Percentiles rank a stretch among this genome's conserved stretches.
phyloP scores from a whole-genome alignment of 257 asterid species.

The Salvia miltiorrhiza region DNA sequence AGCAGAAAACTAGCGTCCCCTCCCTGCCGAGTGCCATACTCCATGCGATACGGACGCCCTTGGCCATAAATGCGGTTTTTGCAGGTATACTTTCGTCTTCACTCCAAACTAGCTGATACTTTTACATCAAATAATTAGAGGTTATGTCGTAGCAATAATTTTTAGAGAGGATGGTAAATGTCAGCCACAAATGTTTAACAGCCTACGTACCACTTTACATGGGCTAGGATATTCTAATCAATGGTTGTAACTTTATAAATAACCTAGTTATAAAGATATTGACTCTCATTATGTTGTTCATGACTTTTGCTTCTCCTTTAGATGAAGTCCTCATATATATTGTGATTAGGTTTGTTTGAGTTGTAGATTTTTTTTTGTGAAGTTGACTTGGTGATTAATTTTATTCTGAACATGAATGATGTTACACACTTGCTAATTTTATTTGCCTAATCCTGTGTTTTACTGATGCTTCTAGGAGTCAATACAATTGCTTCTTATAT shows the following conservation, averaged over 20 bases:
- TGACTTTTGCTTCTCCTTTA: background rate
- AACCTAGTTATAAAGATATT: too few relatives aligned
- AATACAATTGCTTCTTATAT: constrained; percentile 72
- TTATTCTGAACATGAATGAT: background rate
- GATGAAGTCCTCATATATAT: background rate
- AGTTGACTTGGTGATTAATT: background rate
- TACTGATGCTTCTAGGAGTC: constrained; percentile 43
- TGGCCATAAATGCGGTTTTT: constrained; percentile 60
- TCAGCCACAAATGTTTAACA: background rate
- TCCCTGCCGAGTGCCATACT: constrained; percentile 56
- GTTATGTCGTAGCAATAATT: background rate
- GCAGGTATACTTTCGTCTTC: constrained; percentile 52
- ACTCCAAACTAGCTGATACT: background rate
- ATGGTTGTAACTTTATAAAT: background rate
- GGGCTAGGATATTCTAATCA: background rate
- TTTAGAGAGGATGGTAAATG: background rate
- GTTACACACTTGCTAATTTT: background rate
- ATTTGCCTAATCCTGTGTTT: background rate
- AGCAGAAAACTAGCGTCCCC: constrained; percentile 37
- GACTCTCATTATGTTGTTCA: too few relatives aligned
- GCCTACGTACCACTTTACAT: background rate
- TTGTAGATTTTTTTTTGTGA: background rate
- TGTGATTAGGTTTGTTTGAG: background rate
- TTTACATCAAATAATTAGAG: background rate
- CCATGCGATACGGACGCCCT: constrained; percentile 39